Conservation (phyloP, 495 filamentous ascomycete species). For the Saxophila tyrrhenica region DNA sequence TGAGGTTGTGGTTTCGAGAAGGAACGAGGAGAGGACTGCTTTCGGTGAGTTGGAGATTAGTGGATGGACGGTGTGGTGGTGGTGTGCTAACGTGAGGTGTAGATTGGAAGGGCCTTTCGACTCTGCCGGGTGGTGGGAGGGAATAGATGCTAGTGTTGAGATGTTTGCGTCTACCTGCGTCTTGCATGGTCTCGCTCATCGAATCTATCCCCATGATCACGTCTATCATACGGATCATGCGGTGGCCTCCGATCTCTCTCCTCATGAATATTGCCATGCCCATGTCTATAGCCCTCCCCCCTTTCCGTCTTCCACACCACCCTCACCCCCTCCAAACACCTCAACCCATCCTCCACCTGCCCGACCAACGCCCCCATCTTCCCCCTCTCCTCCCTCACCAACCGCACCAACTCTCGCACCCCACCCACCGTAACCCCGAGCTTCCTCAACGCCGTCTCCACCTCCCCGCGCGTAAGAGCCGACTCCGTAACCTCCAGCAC, state of each 20-base stretch:
- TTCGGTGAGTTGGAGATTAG: constrained; percentile 44
- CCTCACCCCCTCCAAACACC: not conserved
- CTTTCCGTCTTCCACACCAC: not conserved
- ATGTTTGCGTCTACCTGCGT: too few relatives aligned
- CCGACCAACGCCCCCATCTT: constrained; percentile 7
- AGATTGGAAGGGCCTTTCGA: constrained; percentile 13
- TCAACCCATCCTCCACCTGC: not conserved
- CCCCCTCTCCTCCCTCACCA: constrained; percentile 4
- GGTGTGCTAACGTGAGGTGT: not conserved
- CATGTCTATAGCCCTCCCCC: not conserved
- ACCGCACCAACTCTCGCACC: constrained; percentile 5
- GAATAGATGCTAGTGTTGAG: not conserved
- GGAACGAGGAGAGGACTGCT: constrained; percentile 46
- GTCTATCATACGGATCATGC: not conserved
- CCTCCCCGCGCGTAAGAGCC: not conserved
- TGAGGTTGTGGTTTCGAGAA: constrained; percentile 49
- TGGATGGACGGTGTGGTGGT: not conserved
- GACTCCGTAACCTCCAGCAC: not conserved
- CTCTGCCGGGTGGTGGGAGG: not conserved
- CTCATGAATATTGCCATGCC: not conserved
- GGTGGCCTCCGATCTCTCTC: not conserved
- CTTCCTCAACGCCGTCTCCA: not conserved
- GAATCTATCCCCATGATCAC: not conserved
- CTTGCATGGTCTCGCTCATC: too few relatives aligned
- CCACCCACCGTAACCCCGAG: not conserved